Base-by-base conservation (phyloP, 1,284 basidiomycete genomes). In the Fomitiporia mediterranea region DNA sequence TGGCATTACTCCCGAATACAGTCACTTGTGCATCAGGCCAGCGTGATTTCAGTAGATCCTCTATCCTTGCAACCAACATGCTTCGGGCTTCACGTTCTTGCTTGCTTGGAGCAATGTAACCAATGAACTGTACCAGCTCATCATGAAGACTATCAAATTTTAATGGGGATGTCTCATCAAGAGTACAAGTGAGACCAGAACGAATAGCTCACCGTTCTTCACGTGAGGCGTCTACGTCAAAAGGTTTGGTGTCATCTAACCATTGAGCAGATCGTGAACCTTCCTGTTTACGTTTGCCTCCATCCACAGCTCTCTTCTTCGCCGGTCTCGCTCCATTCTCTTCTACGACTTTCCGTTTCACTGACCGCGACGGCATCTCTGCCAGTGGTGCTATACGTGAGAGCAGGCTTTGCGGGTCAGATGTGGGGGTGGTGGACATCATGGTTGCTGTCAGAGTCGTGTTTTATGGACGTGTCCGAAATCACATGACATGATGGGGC, bases 1-100 rank as follows among this genome's bases (percentile, higher is more conserved):
- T 88, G 49, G 81, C 79, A 62, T 79, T 80, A 60, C 80, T 83
- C 3, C 86, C 86, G 65, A 86, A 87, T 1, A 83, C 69, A 35
- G 75, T 68, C 1, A 88, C 77, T 25, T 76, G 67, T 5, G 81
- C 80, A 55, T 80, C 75, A 1, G 70, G 67, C 72, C 80, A 83
- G 23, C 74, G 68, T 7, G 67, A 64, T 32, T 67, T 64, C 30
- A 86, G 72, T 3, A 79, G 71, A 8, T 68, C 64, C 23, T 77
- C 72, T 56, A 89, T 80, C 38, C 74, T 66, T 55, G 77, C 72
- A 63, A 86, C 77, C 49, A 84, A 74, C 64, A 72, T 69, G 42
- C 73, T 66, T 28, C 83, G 74, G 4, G 76, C 72, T 21, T 74
- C 74, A 58, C 75, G 76, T 64, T 89, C 86, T 51, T 74, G 69